These are phyloP conservation scores for Ambrosiella beaveri DNA, from an alignment of 2,329 filamentous ascomycete genomes.

Conservation along the genomic window DNA sequence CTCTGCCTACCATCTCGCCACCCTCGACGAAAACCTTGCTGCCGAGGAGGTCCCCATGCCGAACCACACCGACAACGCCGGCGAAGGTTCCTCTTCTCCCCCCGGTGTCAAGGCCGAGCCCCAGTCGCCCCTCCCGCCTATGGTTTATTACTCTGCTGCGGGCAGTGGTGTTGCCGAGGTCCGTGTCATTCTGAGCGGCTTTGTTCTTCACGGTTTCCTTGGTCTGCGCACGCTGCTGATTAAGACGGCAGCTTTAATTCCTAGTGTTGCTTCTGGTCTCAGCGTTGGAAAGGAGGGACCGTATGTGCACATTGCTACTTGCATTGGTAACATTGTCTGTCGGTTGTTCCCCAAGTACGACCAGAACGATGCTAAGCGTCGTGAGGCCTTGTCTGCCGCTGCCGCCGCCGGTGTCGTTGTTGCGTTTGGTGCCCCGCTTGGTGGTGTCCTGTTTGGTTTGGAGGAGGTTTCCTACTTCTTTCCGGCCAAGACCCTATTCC, in stretches of 20 bases:
- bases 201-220: conserved; percentile 89
- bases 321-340: conserved; percentile 87
- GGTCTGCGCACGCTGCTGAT: conserved; percentile 72
- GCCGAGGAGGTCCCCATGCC: conserved; percentile 34
- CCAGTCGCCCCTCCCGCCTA: conserved; percentile 37
- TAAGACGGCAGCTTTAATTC: conserved; percentile 66
- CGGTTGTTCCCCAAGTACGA: conserved; percentile 92
- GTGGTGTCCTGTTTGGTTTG: conserved; percentile 78
- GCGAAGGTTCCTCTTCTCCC: conserved; percentile 17
- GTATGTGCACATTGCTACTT: conserved; percentile 93
- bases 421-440: conserved; percentile 75
- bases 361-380: conserved; percentile 79
- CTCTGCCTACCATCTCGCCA: conserved; percentile 70
- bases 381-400: conserved; percentile 84
- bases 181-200: conserved; percentile 92
- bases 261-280: conserved; percentile 82
- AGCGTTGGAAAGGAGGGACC: conserved; percentile 90
- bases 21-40: conserved; percentile 80
- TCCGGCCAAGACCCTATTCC: conserved; percentile 87
- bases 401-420: conserved; percentile 86
- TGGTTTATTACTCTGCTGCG: conserved; percentile 90
- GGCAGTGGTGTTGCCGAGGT: conserved; percentile 95
- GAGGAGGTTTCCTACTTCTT: conserved; percentile 98
- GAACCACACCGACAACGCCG: conserved; percentile 24
- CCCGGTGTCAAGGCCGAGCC: conserved; percentile 21